Evolutionary conservation across 1,284 basidiomycete genomes (phyloP), one percentile per base, ranked within the genome.

Genomic region (Ustilago hordei): DNA sequence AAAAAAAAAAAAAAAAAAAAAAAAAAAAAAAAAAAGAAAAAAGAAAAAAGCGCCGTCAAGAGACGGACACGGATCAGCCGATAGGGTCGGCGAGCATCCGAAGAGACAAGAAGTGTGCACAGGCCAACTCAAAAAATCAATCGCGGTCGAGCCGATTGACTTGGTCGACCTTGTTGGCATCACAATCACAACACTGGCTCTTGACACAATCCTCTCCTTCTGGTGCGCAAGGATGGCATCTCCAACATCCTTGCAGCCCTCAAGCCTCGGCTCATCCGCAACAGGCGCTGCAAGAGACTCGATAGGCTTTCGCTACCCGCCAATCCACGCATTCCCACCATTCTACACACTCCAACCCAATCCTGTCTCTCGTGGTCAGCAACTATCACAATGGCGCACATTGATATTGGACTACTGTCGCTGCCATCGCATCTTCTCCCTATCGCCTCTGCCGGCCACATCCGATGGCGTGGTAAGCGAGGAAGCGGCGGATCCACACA

Each of bases 311-410:
- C 78, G 78, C 34, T 88, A 84, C 55, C 89, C 89, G 0, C 83
- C 88, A 0, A 86, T 89, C 55, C 89, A 87, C 86, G 87, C 86
- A n/a, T 90, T 89, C 69, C 88, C 89, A 2, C 89, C 89, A 0
- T 89, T 90, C 86, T 90, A 88, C 84, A 89, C 89, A 78, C 78
- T 87, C 4, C 89, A 90, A 71, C 88, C 88, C 0, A 89, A 89
- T 74, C 87, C 87, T 0, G 66, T 86, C 8, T 89, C 89, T 5
- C 86, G 86, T 19, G 66, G 83, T 0, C 87, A 88, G 63, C 89
- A 90, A 74, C 79, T 88, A 1, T 66, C 78, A 5, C 84, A 88
- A n/a, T 90, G 89, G 89, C 81, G 84, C 13, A 65, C 80, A 4
- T 82, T 90, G 17, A 79, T 89, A 8, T 78, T 89, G 4, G 80